Base-by-base conservation (phyloP, 2,329 filamentous ascomycete species). In the Fusarium decemcellulare region DNA sequence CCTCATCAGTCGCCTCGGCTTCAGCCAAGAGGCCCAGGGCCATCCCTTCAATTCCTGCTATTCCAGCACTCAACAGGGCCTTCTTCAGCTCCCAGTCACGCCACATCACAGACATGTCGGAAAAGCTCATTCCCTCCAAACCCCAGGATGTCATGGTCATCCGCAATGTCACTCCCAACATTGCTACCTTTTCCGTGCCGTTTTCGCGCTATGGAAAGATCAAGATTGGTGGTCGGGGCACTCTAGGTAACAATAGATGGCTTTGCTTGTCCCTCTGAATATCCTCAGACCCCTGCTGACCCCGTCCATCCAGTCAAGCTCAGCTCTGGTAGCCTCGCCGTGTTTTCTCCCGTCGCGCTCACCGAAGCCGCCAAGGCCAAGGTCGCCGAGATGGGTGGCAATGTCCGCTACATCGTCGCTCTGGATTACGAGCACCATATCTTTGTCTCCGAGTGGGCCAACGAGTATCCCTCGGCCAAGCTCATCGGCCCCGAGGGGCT, bases 351-450 rank as follows among this genome's bases (percentile, higher is more conserved):
- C 16, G 93, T 96, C 18, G 92, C 92, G 14, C 87, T 98, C 59
- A 98, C 95, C 4, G 87, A 91, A 4, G 89, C 91, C 61, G 90
- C 94, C 40, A 89, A 86, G 66, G 79, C 84, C 72, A 90, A 91
- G 78, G 83, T 93, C 54, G 82, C 86, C 58, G 84, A 89, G 36
- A 83, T 93, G 60, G 90, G 90, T 66, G 90, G 91, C 52, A 86
- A 89, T 43, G 89, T 98, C 54, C 88, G 87, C 71, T 98, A 98
- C 85, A 91, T 99, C 71, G 85, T 95, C 29, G 95, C 96, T 1
- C 89, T 92, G 1, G 96, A 99, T 79, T 86, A 93, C 55, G 94
- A 99, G 83, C 96, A 99, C 81, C 96, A 99, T 86, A 93, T 99
- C 78, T 97, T 96, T 84, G 79, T 99, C 57, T 91, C 92, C 0